Evolutionary conservation across 331 rosid species (phyloP).

Genomic region (Malus hybrid): DNA sequence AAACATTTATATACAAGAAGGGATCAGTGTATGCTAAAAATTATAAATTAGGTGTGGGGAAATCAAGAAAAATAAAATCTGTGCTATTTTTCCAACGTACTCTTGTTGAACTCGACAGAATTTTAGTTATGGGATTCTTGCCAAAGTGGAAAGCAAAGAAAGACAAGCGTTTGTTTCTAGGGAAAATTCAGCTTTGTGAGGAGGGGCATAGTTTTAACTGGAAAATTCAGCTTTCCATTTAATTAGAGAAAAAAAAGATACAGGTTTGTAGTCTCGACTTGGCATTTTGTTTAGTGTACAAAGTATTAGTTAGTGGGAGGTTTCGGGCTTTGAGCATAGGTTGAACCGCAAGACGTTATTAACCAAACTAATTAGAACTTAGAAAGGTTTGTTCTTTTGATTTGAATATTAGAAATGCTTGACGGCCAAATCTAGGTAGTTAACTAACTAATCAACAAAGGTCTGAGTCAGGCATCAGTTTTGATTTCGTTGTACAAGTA

Average conservation of each 20-base stretch:
- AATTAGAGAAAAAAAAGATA: background rate
- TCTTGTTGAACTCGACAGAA: background rate
- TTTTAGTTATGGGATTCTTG: background rate
- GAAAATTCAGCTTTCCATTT: background rate
- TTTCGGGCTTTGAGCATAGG: background rate
- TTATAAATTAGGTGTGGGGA: background rate
- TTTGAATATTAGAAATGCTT: background rate
- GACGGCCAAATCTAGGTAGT: background rate
- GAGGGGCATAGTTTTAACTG: background rate
- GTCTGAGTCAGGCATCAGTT: background rate
- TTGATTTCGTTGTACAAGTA: background rate
- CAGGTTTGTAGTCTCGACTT: background rate
- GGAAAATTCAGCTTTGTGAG: background rate
- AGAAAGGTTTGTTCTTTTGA: too few relatives aligned
- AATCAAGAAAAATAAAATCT: background rate
- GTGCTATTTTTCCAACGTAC: background rate
- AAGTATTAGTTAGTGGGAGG: background rate
- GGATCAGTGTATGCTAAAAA: background rate
- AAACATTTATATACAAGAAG: background rate
- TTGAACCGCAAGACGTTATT: background rate
- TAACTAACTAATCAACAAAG: background rate
- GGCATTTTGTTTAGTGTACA: background rate
- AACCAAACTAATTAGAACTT: background rate
- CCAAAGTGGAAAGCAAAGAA: background rate
- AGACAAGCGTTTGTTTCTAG: background rate